phyloP scores from a whole-genome alignment of 1,284 basidiomycete species.

The Austroboletus novae-zelandiae region DNA sequence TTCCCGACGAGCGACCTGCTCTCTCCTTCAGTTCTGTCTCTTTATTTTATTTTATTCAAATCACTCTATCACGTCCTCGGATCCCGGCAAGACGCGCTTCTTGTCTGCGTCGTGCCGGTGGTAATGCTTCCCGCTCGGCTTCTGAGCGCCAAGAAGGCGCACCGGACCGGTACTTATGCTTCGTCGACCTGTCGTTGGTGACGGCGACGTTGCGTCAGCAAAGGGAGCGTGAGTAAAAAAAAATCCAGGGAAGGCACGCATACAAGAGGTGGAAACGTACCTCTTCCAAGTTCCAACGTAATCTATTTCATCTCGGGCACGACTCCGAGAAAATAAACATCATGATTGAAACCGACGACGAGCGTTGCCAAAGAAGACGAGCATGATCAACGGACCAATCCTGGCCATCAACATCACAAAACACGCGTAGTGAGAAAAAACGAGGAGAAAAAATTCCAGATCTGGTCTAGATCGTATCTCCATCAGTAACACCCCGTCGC shows the following conservation, averaged over 20 bases:
- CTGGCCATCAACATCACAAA: slow-evolving; percentile 20
- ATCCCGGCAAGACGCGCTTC: slow-evolving; percentile 21
- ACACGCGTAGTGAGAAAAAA: slow-evolving; percentile 48
- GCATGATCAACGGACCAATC: slow-evolving; percentile 74
- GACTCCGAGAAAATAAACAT: slow-evolving; percentile 38
- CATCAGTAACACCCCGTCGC: background rate
- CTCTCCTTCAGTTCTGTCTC: too few relatives aligned
- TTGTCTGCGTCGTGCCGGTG: slow-evolving; percentile 7
- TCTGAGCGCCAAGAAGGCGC: slow-evolving; percentile 24
- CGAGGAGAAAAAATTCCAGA: slow-evolving; percentile 60
- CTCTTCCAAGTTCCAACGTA: slow-evolving; percentile 24
- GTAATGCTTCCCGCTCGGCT: slow-evolving; percentile 24
- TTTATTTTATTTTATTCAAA: background rate
- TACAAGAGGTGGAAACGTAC: slow-evolving; percentile 2
- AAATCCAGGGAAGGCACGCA: background rate
- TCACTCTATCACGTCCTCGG: slow-evolving; percentile 10
- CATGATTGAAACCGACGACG: slow-evolving; percentile 63
- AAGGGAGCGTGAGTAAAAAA: background rate
- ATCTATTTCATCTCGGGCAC: slow-evolving; percentile 30
- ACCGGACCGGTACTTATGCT: slow-evolving; percentile 26
- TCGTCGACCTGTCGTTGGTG: slow-evolving; percentile 26
- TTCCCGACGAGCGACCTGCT: too few relatives aligned
- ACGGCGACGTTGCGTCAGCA: background rate
- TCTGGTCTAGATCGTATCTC: slow-evolving; percentile 38
- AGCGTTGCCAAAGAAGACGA: slow-evolving; percentile 79